Conservation (phyloP, 768 basidiomycete species). For the Leccinellum rugosiceps region DNA sequence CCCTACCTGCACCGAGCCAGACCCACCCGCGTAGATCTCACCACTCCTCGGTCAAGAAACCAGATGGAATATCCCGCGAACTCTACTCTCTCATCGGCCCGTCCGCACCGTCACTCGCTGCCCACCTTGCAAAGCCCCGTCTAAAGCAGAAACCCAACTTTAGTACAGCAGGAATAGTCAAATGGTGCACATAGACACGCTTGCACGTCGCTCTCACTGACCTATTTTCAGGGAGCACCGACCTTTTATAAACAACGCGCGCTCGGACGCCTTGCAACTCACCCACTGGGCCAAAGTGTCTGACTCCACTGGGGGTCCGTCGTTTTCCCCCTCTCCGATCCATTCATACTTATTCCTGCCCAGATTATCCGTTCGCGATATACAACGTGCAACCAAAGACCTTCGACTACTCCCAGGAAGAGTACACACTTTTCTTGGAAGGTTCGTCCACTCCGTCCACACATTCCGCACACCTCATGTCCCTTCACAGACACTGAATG, state of each 20-base stretch:
- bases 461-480: background rate
- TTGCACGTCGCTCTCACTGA: background rate
- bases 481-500: conserved; percentile 65
- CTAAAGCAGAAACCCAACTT: conserved; percentile 85
- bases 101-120: conserved; percentile 79
- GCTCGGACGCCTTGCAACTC: conserved; percentile 65
- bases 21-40: conserved; percentile 45
- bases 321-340: background rate
- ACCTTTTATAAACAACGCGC: conserved; percentile 68
- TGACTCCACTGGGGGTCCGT: conserved; percentile 54
- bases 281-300: conserved; percentile 79
- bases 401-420: conserved; percentile 79
- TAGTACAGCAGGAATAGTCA: conserved; percentile 56
- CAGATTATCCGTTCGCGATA: conserved; percentile 79
- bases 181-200: conserved; percentile 51
- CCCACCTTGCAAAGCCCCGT: conserved; percentile 75
- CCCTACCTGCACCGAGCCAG: conserved; percentile 41
- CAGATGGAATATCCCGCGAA: conserved; percentile 90
- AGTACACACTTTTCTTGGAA: conserved; percentile 78
- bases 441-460: conserved; percentile 39
- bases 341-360: background rate
- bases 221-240: conserved; percentile 63
- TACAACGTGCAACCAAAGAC: conserved; percentile 69
- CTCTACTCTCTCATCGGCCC: conserved; percentile 95
- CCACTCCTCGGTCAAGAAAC: conserved; percentile 51